phyloP scores from a whole-genome alignment of 1,284 basidiomycete genomes.

The Amylostereum areolatum region DNA sequence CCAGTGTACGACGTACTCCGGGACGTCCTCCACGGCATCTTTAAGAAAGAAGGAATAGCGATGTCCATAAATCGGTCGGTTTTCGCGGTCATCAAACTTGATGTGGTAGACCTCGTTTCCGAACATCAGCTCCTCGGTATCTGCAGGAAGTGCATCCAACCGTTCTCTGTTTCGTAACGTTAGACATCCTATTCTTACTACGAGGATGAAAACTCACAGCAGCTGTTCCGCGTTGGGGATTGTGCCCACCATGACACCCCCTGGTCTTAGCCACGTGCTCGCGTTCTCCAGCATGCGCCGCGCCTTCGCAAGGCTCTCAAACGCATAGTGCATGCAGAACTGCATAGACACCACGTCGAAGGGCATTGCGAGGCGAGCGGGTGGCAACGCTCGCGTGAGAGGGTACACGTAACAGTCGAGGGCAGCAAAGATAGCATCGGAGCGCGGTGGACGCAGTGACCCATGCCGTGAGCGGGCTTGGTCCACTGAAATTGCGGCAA shows the following conservation, averaged over 20 bases:
- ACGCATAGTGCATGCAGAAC: conserved; percentile 99
- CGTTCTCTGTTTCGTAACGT: conserved; percentile 42
- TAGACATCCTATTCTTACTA: not conserved
- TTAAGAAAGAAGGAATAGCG: conserved; percentile 90
- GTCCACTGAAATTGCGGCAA: conserved; percentile 86
- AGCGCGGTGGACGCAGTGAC: conserved; percentile 45
- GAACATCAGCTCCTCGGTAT: conserved; percentile 65
- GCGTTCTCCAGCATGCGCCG: conserved; percentile 94
- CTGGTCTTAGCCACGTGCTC: conserved; percentile 69
- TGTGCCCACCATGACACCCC: conserved; percentile 91
- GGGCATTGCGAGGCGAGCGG: conserved; percentile 45
- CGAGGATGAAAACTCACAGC: conserved; percentile 45
- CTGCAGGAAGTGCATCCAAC: conserved; percentile 58
- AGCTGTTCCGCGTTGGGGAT: conserved; percentile 84
- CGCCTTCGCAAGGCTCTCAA: conserved; percentile 83
- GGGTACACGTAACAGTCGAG: conserved; percentile 85
- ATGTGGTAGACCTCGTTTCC: conserved; percentile 91
- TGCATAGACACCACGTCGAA: conserved; percentile 98
- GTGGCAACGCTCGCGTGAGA: conserved; percentile 66
- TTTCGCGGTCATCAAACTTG: conserved; percentile 68
- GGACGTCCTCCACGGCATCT: conserved; percentile 96
- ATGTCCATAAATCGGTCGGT: conserved; percentile 77
- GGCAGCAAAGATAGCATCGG: conserved; percentile 78
- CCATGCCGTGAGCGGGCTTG: conserved; percentile 73
- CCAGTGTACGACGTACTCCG: conserved; percentile 96